These are phyloP conservation scores for Plectranthus barbatus DNA, from an alignment of 257 asterid species.

Conservation along the genomic window DNA sequence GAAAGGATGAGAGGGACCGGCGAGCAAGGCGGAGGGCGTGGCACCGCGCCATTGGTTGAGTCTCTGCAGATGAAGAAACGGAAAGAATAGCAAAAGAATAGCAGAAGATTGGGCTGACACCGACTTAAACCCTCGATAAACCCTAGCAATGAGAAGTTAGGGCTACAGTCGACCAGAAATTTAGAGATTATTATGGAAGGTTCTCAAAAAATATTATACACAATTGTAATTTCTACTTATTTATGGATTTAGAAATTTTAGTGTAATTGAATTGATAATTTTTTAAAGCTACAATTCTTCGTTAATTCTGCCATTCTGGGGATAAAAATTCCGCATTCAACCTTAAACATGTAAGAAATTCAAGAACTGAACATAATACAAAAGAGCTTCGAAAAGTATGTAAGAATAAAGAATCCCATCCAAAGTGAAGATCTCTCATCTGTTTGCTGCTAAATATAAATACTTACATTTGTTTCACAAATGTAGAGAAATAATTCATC, in stretches of 20 bases:
- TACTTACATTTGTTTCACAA: background rate
- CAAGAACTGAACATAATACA: no score
- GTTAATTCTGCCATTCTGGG: no score
- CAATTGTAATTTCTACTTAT: no score
- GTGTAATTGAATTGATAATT: no score
- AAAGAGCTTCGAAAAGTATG: background rate
- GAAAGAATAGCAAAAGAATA: background rate
- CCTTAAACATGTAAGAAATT: no score
- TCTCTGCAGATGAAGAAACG: slow-evolving; percentile 4
- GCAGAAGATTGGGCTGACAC: no score
- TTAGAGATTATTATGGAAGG: no score
- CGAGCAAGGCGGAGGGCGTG: slow-evolving; percentile 32
- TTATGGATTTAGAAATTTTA: no score
- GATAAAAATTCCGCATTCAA: no score
- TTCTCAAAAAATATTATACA: no score
- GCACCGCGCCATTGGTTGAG: slow-evolving; percentile 35
- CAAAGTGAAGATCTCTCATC: background rate
- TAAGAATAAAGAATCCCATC: background rate
- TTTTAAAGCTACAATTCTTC: no score
- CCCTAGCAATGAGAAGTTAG: slow-evolving; percentile 26
- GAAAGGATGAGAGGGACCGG: slow-evolving; percentile 23
- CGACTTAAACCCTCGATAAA: slow-evolving; percentile 35
- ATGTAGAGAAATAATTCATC: background rate
- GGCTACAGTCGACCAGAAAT: no score
- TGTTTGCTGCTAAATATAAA: slow-evolving; percentile 1